Conservation (phyloP, 345 rosid species). For the Corchorus olitorius region DNA sequence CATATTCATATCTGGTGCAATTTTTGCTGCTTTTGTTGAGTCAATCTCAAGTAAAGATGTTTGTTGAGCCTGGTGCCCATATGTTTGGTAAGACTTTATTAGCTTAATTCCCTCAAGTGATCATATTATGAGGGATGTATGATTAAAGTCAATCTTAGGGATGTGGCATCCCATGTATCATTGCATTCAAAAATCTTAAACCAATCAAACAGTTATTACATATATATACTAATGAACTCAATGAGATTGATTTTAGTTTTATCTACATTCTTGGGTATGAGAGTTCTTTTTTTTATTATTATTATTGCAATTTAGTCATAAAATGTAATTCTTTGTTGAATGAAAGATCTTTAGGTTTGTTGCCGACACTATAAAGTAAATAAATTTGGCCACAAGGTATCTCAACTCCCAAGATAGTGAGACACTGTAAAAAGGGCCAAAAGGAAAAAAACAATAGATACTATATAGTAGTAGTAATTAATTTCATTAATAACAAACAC, state of each 20-base stretch:
- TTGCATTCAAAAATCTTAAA: background rate
- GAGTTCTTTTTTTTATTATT: no score
- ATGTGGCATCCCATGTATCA: background rate
- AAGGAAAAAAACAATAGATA: background rate
- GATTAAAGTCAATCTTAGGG: background rate
- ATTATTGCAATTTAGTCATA: background rate
- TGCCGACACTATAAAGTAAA: background rate
- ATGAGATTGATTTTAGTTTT: background rate
- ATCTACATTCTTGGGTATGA: background rate
- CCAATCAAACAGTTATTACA: background rate
- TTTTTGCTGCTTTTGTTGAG: conserved; percentile 11
- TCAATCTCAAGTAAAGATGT: conserved; percentile 1
- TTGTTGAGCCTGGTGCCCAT: background rate
- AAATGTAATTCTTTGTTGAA: background rate
- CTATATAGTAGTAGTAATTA: background rate
- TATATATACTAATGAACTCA: background rate
- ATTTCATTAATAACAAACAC: background rate
- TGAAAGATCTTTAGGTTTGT: background rate
- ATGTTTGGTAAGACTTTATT: background rate
- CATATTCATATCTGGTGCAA: background rate
- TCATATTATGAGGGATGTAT: background rate
- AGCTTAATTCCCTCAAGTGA: background rate
- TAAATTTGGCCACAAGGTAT: background rate
- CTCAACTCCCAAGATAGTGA: background rate
- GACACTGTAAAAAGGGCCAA: background rate